Base-by-base conservation (phyloP, 768 basidiomycete species). In the Trametes cubensis region DNA sequence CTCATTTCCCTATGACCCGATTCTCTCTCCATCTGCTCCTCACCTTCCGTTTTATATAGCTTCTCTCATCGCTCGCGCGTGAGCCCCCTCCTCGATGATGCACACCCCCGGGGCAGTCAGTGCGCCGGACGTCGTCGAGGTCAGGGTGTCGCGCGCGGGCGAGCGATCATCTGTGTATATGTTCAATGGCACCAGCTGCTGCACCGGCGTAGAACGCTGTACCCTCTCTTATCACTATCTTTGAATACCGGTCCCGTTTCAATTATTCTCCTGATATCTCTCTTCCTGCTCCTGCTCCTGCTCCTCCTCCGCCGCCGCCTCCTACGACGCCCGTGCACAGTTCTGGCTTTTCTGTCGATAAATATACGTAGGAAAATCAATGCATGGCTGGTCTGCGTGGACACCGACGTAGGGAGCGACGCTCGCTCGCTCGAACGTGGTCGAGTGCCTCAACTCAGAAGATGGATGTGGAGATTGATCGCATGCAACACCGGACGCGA, bases 71-170 rank as follows among this genome's bases (percentile, higher is more conserved):
- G 8, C 45, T 30, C 54, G 48, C 57, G 39, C 46, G 50, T 25
- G 20, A 41, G 49, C 15, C 57, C 30, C 21, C 39, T 23, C 55
- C 58, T 40, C 46, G 55, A 49, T 48, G 54, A 38, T 56, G 55
- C 59, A 47, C n/a, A 53, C 28, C 58, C 45, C 45, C 55, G 48
- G 52, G 42, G 55, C 63, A 58, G 58, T 20, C 41, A 46, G 53
- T 55, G 54, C 55, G 38, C 23, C 62, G 40, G 49, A 26, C 41
- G 20, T 28, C 44, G 54, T 30, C 48, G 34, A 53, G 28, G 41
- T 52, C 50, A 10, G 34, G 34, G 34, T 34, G 34, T 34, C 34
- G 34, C 34, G 34, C 7, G 28, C 28, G 28, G 28, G 28, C 34
- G 34, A 11, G 4, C 34, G 10, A 11, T 30, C 28, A 34, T 34